These are phyloP conservation scores for Podaxis mareebaensis DNA, from an alignment of 768 basidiomycete genomes.

Conservation along the genomic window DNA sequence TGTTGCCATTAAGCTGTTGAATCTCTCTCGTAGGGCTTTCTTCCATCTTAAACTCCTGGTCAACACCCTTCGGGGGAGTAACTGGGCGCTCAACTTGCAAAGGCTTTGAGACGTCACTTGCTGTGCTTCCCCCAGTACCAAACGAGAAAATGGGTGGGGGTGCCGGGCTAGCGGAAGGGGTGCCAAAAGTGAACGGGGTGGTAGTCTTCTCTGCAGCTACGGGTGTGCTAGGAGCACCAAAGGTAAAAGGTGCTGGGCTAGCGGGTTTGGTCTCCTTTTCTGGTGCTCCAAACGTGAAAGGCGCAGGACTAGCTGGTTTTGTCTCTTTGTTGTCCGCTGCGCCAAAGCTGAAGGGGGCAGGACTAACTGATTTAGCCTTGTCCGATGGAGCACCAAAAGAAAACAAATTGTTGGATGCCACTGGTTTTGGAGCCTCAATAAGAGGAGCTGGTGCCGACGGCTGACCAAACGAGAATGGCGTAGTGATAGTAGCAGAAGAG, in stretches of 20 bases:
- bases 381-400: conserved; percentile 2
- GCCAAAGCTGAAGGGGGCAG: conserved; percentile 23
- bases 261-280: conserved; percentile 16
- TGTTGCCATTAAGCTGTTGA: conserved; percentile 44
- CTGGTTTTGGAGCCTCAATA: conserved; percentile 19
- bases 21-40: conserved; percentile 75
- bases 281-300: conserved; percentile 29
- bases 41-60: conserved; percentile 76
- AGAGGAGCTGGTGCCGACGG: conserved; percentile 18
- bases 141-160: conserved; percentile 47
- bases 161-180: conserved; percentile 29
- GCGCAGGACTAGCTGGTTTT: conserved; percentile 21
- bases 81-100: conserved; percentile 45
- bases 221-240: conserved; percentile 41
- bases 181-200: conserved; percentile 44
- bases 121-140: conserved; percentile 42
- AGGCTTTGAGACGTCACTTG: conserved; percentile 37
- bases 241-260: conserved; percentile 40
- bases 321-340: conserved; percentile 13
- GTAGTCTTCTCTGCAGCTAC: conserved; percentile 26
- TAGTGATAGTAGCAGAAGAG: conserved; percentile 31
- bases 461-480: conserved; percentile 33
- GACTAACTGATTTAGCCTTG: conserved; percentile 14
- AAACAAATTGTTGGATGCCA: neutral
- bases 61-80: conserved; percentile 65